These are phyloP conservation scores for Pichia sp. DNA, from an alignment of 1,139 yeast species.

Conservation along the genomic window DNA sequence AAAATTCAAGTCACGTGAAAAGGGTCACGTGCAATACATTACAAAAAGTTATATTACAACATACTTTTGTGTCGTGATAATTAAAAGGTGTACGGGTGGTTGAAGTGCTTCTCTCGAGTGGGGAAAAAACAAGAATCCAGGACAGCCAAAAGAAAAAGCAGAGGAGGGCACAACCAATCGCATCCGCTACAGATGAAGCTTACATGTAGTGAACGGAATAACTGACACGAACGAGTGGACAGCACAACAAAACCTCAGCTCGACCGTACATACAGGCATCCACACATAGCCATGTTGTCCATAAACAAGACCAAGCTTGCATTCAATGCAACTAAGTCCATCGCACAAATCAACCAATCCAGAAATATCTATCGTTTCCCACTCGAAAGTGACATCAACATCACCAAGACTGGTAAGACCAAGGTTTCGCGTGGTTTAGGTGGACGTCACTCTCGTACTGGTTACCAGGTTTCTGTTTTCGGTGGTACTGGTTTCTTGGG, in stretches of 20 bases:
- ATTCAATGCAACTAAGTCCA: constrained; percentile 15
- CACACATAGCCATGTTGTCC: constrained; percentile 12
- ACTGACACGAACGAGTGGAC: not conserved
- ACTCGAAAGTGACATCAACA: constrained; percentile 60
- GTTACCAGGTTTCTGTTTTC: constrained; percentile 84
- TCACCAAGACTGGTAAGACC: constrained; percentile 74
- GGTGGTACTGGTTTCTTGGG: constrained; percentile 84
- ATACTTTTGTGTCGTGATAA: not conserved
- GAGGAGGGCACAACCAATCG: not conserved
- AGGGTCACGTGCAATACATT: no score
- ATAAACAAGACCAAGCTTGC: constrained; percentile 15
- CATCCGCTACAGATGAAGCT: constrained; percentile 2
- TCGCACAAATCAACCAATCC: constrained; percentile 14
- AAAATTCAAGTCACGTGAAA: no score
- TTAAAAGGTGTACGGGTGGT: not conserved
- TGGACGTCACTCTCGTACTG: constrained; percentile 86
- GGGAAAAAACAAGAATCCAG: not conserved
- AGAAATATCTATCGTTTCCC: constrained; percentile 32
- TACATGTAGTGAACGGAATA: not conserved
- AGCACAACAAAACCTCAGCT: not conserved
- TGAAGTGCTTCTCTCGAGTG: not conserved
- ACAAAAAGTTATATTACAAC: no score
- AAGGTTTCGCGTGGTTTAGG: constrained; percentile 68
- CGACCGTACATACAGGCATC: not conserved
- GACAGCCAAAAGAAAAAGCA: not conserved